These are phyloP conservation scores for Globisporangium parvum DNA, from an alignment of 352 stramenopile species.

Conservation along the genomic window DNA sequence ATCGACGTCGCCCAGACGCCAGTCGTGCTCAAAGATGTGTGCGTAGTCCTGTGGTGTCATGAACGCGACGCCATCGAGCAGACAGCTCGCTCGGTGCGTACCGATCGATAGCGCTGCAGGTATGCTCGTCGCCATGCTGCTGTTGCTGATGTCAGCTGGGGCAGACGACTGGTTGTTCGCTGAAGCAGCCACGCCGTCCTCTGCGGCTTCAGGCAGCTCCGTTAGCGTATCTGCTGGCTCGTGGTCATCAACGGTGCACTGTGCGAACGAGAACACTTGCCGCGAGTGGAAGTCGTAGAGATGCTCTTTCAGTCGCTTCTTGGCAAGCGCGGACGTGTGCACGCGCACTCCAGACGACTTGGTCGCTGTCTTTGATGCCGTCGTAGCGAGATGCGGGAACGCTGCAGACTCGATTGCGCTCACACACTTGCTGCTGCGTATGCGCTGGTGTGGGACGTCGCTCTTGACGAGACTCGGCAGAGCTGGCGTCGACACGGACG, in stretches of 20 bases:
- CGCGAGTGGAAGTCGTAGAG: conserved; percentile 59
- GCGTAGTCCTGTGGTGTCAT: conserved; percentile 26
- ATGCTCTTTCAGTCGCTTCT: conserved; percentile 37
- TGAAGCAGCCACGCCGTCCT: not conserved
- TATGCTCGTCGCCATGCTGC: not conserved
- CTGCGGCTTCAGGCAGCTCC: not conserved
- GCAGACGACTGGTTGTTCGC: not conserved
- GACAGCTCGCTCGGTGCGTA: conserved; percentile 13
- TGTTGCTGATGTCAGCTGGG: conserved; percentile 1
- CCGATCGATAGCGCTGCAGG: not conserved
- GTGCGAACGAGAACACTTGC: conserved; percentile 47
- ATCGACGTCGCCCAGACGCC: conserved; percentile 39
- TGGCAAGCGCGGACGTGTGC: conserved; percentile 10
- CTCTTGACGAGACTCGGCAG: conserved; percentile 2
- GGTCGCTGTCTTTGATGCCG: not conserved
- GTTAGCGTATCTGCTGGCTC: not conserved
- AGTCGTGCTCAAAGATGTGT: conserved; percentile 49
- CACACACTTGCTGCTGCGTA: no score
- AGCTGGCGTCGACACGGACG: conserved; percentile 4
- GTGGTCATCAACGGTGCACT: conserved; percentile 8
- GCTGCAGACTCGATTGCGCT: not conserved
- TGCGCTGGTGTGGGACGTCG: not conserved
- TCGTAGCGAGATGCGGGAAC: not conserved
- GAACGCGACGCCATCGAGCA: conserved; percentile 25
- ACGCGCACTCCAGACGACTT: not conserved